These are phyloP conservation scores for Dendrobium huoshanense DNA, from an alignment of 106 monocot genomes.

Conservation along the genomic window DNA sequence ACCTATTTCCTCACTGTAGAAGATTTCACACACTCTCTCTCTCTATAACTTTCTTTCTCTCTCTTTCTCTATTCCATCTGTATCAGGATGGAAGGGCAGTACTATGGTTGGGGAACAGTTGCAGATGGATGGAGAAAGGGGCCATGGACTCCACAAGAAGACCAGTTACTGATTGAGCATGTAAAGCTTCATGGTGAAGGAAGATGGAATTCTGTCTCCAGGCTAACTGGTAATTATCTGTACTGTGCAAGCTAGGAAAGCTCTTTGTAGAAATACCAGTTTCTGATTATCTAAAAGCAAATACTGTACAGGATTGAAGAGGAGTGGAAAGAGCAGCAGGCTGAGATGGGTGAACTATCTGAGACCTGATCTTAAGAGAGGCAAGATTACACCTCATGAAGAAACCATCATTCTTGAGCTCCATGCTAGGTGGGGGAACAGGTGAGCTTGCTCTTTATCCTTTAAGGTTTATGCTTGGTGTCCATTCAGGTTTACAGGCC, in stretches of 20 bases:
- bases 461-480: too few species aligned
- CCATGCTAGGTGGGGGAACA: slow-evolving; percentile 53
- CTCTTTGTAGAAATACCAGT: neutral
- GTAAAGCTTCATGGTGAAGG: slow-evolving; percentile 73
- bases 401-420: slow-evolving; percentile 45
- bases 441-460: slow-evolving; percentile 7
- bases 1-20: too few species aligned
- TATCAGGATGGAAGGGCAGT: slow-evolving; percentile 23
- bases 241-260: neutral
- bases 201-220: slow-evolving; percentile 66
- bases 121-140: slow-evolving; percentile 61
- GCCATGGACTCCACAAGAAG: slow-evolving; percentile 74
- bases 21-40: too few species aligned
- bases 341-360: slow-evolving; percentile 55
- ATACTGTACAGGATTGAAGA: slow-evolving; percentile 26
- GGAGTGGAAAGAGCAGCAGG: slow-evolving; percentile 52
- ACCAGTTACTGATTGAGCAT: slow-evolving; percentile 65
- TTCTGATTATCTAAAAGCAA: too few species aligned
- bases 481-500: too few species aligned
- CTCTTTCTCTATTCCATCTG: neutral
- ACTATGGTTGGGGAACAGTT: slow-evolving; percentile 23
- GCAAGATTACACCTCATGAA: slow-evolving; percentile 48
- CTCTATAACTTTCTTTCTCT: neutral
- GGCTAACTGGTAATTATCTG: slow-evolving; percentile 40
- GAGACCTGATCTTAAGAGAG: slow-evolving; percentile 52